phyloP scores from a whole-genome alignment of 306 rosid species.

The Vigna mungo region DNA sequence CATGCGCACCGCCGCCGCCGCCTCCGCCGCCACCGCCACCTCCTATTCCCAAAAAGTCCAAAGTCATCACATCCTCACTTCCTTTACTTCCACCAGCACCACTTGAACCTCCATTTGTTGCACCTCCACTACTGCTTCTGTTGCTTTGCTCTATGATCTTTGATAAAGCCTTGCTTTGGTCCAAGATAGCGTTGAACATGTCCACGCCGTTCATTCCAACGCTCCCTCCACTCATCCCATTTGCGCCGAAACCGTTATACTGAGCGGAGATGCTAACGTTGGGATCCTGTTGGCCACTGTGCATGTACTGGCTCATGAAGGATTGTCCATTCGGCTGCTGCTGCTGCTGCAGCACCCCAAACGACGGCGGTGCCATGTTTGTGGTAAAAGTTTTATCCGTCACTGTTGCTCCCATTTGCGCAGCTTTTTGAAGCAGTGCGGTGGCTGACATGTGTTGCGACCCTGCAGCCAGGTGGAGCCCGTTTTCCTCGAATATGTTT shows the following conservation, averaged over 20 bases:
- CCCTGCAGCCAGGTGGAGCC: constrained; percentile 35
- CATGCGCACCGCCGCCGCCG: constrained; percentile 51
- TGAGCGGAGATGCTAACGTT: constrained; percentile 29
- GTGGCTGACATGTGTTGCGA: constrained; percentile 78
- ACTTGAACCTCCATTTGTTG: constrained; percentile 40
- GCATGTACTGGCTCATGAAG: constrained; percentile 55
- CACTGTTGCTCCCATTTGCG: constrained; percentile 81
- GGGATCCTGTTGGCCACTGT: constrained; percentile 39
- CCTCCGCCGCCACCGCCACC: constrained; percentile 50
- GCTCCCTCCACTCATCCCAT: constrained; percentile 8
- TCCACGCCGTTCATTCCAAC: constrained; percentile 55
- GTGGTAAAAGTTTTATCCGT: constrained; percentile 25
- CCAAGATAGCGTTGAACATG: constrained; percentile 62
- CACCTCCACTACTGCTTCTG: constrained; percentile 38
- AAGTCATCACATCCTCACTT: constrained; percentile 61
- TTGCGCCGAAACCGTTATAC: constrained; percentile 38
- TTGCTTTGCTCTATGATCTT: constrained; percentile 60
- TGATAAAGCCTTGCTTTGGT: constrained; percentile 57
- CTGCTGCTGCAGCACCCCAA: constrained; percentile 44
- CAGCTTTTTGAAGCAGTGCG: constrained; percentile 80
- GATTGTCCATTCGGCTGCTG: constrained; percentile 37
- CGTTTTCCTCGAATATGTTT: constrained; percentile 50
- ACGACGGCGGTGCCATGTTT: constrained; percentile 67
- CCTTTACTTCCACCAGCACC: constrained; percentile 46
- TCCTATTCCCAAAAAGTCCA: constrained; percentile 81